Conservation (phyloP, 2,329 filamentous ascomycete species). For the Pyricularia sp. region DNA sequence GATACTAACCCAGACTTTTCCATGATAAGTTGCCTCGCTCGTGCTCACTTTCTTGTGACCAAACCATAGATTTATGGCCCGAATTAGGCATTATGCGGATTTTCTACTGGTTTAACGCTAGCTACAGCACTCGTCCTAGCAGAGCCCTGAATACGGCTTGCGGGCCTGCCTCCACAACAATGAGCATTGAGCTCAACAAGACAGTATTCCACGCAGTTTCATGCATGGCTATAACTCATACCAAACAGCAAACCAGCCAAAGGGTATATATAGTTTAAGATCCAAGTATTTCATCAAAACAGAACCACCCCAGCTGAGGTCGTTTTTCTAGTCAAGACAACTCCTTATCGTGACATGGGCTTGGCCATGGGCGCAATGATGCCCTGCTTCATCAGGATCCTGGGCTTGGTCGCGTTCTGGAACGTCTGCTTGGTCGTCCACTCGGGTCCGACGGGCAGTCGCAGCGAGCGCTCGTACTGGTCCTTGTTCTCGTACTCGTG, state of each 20-base stretch:
- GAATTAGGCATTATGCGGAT: no score
- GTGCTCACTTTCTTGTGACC: not conserved
- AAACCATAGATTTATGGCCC: no score
- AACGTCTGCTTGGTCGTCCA: constrained; percentile 96
- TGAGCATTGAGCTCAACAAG: not conserved
- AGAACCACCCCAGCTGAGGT: not conserved
- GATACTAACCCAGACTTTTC: not conserved
- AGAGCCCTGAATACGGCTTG: not conserved
- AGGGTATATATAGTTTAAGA: not conserved
- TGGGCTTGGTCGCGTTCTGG: constrained; percentile 81
- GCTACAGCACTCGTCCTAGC: no score
- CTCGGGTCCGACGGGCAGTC: constrained; percentile 83
- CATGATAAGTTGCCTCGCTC: not conserved
- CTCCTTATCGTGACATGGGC: constrained; percentile 35
- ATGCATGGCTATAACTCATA: no score
- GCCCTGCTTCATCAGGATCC: constrained; percentile 84
- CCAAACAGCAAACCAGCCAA: no score
- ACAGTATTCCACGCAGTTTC: no score
- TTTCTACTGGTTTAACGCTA: no score
- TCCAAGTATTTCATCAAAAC: not conserved
- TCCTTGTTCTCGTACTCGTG: constrained; percentile 80
- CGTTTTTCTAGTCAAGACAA: not conserved
- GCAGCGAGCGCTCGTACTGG: constrained; percentile 84
- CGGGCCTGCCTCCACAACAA: not conserved
- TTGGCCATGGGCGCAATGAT: constrained; percentile 81